Base-by-base conservation (phyloP, 176 grass and related monocot species). In the Poa annua region DNA sequence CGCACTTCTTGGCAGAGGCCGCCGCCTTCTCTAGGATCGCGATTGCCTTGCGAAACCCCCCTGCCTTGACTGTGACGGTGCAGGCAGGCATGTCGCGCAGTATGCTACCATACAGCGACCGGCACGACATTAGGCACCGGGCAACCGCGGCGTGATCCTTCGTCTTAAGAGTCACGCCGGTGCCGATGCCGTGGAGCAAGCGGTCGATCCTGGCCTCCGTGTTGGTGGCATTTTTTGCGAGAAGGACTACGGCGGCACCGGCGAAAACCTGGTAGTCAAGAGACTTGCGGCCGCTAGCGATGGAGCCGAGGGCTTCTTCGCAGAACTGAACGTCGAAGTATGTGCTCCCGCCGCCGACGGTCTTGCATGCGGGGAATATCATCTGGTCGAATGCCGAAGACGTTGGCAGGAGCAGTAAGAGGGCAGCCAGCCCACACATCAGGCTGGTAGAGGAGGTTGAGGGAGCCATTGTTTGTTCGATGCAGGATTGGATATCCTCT, bases 321-420 rank as follows among this genome's bases (percentile, higher is more conserved):
- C 69, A 86, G 69, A 86, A 86, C 6, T 54, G 6, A 22, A 81
- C 2, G 68, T 16, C 35, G 17, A 86, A 42, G 77, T 53, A 80
- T 4, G 24, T 62, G 59, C 59, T 62, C 24, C 24, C 68, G 44
- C 77, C 76, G 15, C 77, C 84, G 55, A 80, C 42, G 21, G 55
- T 74, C 84, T 86, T 80, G 67, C 84, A 86, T 0, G 22, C 22
- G 1, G 77, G 33, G 3, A 80, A 67, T 17, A 80, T 7, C 1
- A 47, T 29, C n/a, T n/a, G n/a, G 76, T 64, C 4, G 11, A 16
- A 19, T 3, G 50, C 4, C 6, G 8, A 52, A 17, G 50, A 52
- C 50, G 50, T 44, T 11, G 50, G 16, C 14, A 52, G 6, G 50
- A 52, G 50, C 50, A 52, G 50, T 4, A 52, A 52, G 50, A 52